phyloP scores from a whole-genome alignment of 2,329 filamentous ascomycete species.

The Epichloe bromicola region DNA sequence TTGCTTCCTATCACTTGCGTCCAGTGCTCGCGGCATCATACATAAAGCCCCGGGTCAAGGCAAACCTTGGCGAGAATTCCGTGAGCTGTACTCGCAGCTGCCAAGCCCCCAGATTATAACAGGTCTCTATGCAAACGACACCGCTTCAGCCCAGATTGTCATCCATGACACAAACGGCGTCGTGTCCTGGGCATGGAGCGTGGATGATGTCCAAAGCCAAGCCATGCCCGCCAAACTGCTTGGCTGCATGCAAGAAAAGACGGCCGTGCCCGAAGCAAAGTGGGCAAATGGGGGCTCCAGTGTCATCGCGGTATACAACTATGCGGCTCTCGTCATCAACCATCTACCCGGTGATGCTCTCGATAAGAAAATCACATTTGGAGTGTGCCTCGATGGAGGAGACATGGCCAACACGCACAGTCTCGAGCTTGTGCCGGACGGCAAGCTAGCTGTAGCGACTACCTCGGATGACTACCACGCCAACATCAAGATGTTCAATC shows the following conservation, averaged over 20 bases:
- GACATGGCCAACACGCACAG: constrained; percentile 1
- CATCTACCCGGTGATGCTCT: neutral
- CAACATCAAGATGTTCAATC: constrained; percentile 2
- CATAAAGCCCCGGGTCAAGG: neutral
- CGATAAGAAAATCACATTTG: constrained; percentile 1
- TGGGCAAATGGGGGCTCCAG: constrained; percentile 1
- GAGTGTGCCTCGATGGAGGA: neutral
- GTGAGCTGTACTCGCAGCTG: neutral
- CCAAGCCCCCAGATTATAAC: neutral
- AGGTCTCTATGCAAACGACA: neutral
- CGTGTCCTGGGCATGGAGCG: constrained; percentile 1
- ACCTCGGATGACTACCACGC: neutral
- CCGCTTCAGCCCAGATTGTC: neutral
- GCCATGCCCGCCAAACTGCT: neutral
- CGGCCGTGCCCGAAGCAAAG: neutral
- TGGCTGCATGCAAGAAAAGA: neutral
- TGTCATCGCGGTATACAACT: neutral
- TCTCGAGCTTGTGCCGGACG: neutral
- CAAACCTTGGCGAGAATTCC: neutral
- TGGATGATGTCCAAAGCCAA: neutral
- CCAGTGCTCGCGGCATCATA: neutral
- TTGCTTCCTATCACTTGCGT: neutral
- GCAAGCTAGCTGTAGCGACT: constrained; percentile 1
- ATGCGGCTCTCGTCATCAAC: constrained; percentile 1
- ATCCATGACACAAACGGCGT: neutral